A percentile compares a stretch with the other conserved stretches of the same genome.
phyloP scores from a whole-genome alignment of 1,139 yeast genomes.

The Komagataea norvegica region DNA sequence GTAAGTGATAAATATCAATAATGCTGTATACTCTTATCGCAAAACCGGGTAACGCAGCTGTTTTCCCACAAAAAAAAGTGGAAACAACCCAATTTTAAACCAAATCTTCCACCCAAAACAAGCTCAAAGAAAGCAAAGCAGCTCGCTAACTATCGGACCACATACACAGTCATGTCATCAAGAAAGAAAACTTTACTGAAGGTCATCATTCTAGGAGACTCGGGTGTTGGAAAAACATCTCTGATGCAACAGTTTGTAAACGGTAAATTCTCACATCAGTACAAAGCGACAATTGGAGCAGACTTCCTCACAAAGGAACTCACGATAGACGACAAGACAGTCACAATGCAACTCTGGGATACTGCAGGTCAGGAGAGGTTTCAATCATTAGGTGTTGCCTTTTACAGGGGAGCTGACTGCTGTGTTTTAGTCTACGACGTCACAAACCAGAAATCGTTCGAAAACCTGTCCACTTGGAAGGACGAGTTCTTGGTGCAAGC shows the following conservation, averaged over 20 bases:
- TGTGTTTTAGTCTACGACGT: constrained; percentile 95
- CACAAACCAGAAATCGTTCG: constrained; percentile 88
- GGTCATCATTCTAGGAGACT: constrained; percentile 92
- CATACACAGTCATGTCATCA: constrained; percentile 58
- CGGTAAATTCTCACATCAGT: constrained; percentile 91
- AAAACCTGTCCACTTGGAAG: constrained; percentile 85
- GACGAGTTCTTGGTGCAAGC: constrained; percentile 94
- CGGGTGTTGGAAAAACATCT: constrained; percentile 97
- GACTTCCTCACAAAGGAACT: constrained; percentile 93
- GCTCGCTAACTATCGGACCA: neutral
- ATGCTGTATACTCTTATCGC: constrained; percentile 31
- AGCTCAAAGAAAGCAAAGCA: no score
- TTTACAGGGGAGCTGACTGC: constrained; percentile 97
- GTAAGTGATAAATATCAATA: no score
- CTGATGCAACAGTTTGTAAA: constrained; percentile 94
- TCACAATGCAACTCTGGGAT: constrained; percentile 93
- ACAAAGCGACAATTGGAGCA: constrained; percentile 97
- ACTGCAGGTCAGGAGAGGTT: constrained; percentile 99
- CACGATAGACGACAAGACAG: constrained; percentile 72
- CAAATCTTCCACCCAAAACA: no score
- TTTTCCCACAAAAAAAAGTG: no score
- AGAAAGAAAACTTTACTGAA: constrained; percentile 88
- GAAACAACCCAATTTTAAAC: constrained; percentile 39
- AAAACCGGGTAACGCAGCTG: constrained; percentile 99
- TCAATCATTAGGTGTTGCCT: constrained; percentile 95